Base-by-base conservation (phyloP, 257 asterid species). In the Osmanthus fragrans region DNA sequence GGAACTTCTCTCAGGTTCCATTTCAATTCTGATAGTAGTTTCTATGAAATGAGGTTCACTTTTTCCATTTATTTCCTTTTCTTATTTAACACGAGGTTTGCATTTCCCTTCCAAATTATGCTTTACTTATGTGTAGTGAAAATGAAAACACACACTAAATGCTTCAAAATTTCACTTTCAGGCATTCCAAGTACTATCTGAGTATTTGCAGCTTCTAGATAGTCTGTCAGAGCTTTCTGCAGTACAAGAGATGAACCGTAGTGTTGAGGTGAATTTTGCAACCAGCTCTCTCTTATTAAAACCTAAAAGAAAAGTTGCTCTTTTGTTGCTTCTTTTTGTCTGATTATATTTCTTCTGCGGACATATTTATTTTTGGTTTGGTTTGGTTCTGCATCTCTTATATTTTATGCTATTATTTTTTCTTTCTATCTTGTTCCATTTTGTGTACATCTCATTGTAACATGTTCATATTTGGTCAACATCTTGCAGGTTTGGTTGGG, bases 131-230 rank as follows among this genome's bases (percentile, higher is more conserved):
- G n/a, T 49, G 71, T 74, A 29, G 63, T 72, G 39, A 73, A 71
- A 73, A 73, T 72, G 39, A 73, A 71, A 73, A 73, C 56, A 23
- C 74, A 77, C 78, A 72, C 86, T 82, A 51, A 88, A 80, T 45
- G n/a, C 10, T 32, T 80, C 70, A 33, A 73, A 68, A 54, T 30
- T 42, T 39, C 72, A 78, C 81, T 90, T 79, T 84, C 96, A 96
- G 99, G 98, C 97, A 76, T 96, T 96, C 86, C 98, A 93, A 86
- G 89, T 89, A 71, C 88, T 96, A 73, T 88, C 98, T 2, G 98
- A 96, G 85, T 94, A 96, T 87, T 85, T 96, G 91, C 99, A 93
- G 86, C 86, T 96, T 81, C 83, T 96, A 74, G 97, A 90, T 85
- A 88, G 92, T 80, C 85, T 96, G 73, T 90, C 99, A 37, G 92